Base-by-base conservation (phyloP, 2,329 filamentous ascomycete genomes). In the Camillea tinctor region DNA sequence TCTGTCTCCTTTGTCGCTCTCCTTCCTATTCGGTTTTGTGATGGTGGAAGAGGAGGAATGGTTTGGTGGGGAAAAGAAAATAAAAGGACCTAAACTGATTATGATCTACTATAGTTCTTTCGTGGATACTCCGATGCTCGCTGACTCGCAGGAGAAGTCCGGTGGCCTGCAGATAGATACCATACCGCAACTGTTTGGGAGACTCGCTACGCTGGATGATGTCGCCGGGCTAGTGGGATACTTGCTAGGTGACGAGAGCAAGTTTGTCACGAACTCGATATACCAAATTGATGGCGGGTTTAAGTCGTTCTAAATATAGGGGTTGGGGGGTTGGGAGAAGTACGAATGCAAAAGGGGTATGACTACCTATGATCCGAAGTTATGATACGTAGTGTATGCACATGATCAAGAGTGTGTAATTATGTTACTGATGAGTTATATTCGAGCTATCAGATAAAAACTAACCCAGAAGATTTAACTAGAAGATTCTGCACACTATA, bases 241-340 rank as follows among this genome's bases (percentile, higher is more conserved):
- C 21, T 62, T 75, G 0, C 60, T 75, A 1, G 64, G 71, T 2
- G 69, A 73, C 19, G 73, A 75, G 61, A 72, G 68, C 57, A 72
- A 64, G 50, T 74, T 73, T 24, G 66, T 75, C 11, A 70, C 68
- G 5, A 57, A 60, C 11, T 52, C 64, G 8, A 21, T 54, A 15
- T 63, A 64, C 48, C 68, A 66, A 2, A 68, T 74, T 0, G 71
- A 75, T 23, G 71, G 72, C 11, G 69, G 73, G 0, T 73, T 60
- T n/a, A 44, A 44, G 36, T 44, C 36, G 1, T 44, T 44, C n/a
- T 44, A 15, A 44, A 30, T 30, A 30, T n/a, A n/a, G n/a, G n/a
- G n/a, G n/a, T n/a, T n/a, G 26, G 26, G 26, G 26, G 13, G 3
- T 44, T 44, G 26, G 26, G 26, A 7, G n/a, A n/a, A n/a, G n/a